Evolutionary conservation across 345 rosid genomes (phyloP).

Genomic region (Cardamine resedifolia): DNA sequence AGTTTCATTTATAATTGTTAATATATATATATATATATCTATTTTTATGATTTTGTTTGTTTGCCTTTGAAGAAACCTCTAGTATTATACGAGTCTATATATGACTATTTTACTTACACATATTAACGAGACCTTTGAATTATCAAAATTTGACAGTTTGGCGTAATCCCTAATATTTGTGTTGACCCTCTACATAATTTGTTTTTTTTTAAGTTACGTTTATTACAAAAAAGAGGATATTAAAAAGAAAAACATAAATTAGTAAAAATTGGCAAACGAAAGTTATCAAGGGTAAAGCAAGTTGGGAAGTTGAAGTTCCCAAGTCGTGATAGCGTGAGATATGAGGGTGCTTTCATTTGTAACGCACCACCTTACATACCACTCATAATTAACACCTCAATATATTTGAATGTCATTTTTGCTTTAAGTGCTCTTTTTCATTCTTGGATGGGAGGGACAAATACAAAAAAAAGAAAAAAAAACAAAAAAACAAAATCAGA

Average conservation of each 20-base stretch:
- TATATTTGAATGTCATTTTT: background rate
- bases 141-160: background rate
- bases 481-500: too few species aligned
- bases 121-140: background rate
- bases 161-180: background rate
- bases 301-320: background rate
- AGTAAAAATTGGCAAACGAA: background rate
- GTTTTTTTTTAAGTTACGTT: background rate
- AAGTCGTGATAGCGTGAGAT: conserved; percentile 24
- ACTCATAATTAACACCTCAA: background rate
- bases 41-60: background rate
- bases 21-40: background rate
- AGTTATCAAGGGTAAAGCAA: conserved; percentile 1
- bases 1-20: too few species aligned
- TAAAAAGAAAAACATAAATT: background rate
- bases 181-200: background rate
- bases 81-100: background rate
- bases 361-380: conserved; percentile 26
- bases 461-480: too few species aligned
- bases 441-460: too few species aligned
- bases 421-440: background rate
- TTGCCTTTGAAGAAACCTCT: background rate
- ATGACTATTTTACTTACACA: background rate
- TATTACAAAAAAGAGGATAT: background rate
- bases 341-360: conserved; percentile 27